Evolutionary conservation across 2,329 filamentous ascomycete genomes (phyloP), one percentile per base, ranked within the genome.

Genomic region (Endocalyx cinctus): DNA sequence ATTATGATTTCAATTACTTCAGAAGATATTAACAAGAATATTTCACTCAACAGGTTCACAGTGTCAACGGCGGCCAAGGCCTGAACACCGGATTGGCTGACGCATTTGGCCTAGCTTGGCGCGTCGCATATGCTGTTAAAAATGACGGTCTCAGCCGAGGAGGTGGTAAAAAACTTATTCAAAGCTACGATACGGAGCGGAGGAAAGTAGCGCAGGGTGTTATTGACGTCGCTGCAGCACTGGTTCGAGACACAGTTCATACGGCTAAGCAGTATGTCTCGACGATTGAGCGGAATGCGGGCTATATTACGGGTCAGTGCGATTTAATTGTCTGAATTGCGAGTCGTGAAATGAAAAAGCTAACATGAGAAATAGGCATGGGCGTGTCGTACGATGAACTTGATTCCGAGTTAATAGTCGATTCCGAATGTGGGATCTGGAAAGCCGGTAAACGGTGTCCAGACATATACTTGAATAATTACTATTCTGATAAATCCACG

Each of bases 31-130:
- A 23, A 8, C 20, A 8, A 8, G 20, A 8, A n/a, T 23, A n/a
- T 23, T n/a, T 3, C 71, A 77, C 37, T 72, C 63, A 23, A 23
- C 20, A 23, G 20, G 20, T 23, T n/a, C 20, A 23, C 20, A 23
- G 20, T 1, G 70, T 72, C 22, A 70, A 72, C 7, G 74, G 72
- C 0, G 74, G 72, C 0, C 73, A 77, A 41, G 74, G 75, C 1
- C 62, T 78, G 44, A 79, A 79, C 43, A 77, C 73, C 0, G 74
- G 74, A 4, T 64, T 77, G 19, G 66, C 70, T 5, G 74, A 78
- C 46, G 70, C 72, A 0, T 69, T 75, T 17, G 71, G 69, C 27
- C 48, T 78, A 1, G 65, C 64, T 7, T 78, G 74, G 72, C 73
- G 75, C 22, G 46, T 77, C 0, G 62, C 49, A 5, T 27, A 35